phyloP scores from a whole-genome alignment of 2,329 filamentous ascomycete genomes.

The Colletotrichum nymphaeae region DNA sequence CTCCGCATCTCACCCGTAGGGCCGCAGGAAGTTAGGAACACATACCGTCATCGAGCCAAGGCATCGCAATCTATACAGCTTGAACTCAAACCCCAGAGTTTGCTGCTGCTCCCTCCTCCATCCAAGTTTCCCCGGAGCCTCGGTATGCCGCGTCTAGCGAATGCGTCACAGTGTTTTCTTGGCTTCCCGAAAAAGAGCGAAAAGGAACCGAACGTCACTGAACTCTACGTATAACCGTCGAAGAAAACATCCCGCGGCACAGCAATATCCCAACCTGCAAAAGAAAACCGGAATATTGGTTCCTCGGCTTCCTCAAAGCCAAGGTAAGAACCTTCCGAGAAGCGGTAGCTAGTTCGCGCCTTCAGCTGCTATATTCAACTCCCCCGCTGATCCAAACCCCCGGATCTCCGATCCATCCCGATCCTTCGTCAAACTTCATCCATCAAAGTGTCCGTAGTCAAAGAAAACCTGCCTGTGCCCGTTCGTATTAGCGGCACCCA shows the following conservation, averaged over 20 bases:
- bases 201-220: background rate
- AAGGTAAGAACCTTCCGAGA: background rate
- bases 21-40: background rate
- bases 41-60: background rate
- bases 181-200: background rate
- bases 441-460: too few relatives aligned
- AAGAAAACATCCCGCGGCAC: background rate
- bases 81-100: background rate
- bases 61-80: background rate
- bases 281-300: background rate
- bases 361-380: too few relatives aligned
- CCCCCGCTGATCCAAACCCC: conserved; percentile 1
- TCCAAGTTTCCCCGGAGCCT: background rate
- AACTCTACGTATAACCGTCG: background rate
- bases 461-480: background rate
- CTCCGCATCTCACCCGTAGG: background rate
- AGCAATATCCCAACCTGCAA: background rate
- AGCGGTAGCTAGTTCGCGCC: background rate
- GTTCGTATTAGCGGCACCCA: background rate
- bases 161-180: background rate
- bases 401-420: conserved; percentile 24
- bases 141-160: background rate
- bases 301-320: background rate
- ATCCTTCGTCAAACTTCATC: background rate
- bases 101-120: background rate